phyloP scores from a whole-genome alignment of 768 basidiomycete genomes.

The Xerocomus brunneocitrinus region DNA sequence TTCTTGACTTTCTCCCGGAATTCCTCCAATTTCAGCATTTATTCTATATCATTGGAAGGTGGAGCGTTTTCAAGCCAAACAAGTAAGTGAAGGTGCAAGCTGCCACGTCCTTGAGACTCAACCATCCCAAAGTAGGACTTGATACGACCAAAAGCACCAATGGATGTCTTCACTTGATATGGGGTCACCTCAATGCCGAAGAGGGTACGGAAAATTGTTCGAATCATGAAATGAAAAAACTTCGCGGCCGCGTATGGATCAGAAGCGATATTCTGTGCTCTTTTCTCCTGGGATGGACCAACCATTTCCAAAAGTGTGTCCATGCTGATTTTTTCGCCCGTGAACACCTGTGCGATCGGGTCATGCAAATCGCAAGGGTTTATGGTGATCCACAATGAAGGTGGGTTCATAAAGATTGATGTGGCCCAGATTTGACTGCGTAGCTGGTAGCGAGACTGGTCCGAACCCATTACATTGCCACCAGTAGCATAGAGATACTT shows the following conservation, averaged over 20 bases:
- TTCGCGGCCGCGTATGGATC: neutral
- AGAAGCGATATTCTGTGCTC: neutral
- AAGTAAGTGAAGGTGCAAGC: slow-evolving; percentile 1
- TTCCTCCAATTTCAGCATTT: too few species aligned
- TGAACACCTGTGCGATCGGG: neutral
- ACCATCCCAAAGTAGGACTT: neutral
- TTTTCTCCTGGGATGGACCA: neutral
- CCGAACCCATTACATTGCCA: neutral
- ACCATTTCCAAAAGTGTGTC: neutral
- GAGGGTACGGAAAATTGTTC: fast-evolving
- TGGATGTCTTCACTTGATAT: neutral
- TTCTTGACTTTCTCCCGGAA: too few species aligned
- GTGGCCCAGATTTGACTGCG: slow-evolving; percentile 1
- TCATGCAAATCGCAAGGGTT: slow-evolving; percentile 1
- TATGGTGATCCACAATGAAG: neutral
- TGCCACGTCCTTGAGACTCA: neutral
- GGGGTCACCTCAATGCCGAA: neutral
- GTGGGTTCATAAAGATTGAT: neutral
- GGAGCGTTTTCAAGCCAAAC: neutral
- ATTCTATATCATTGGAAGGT: neutral
- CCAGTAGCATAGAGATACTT: neutral
- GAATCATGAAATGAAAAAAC: neutral
- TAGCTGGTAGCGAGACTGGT: neutral
- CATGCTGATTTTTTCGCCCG: neutral
- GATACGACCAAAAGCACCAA: neutral